Conservation (phyloP, 2,329 filamentous ascomycete species). For the Clonostachys chloroleuca region DNA sequence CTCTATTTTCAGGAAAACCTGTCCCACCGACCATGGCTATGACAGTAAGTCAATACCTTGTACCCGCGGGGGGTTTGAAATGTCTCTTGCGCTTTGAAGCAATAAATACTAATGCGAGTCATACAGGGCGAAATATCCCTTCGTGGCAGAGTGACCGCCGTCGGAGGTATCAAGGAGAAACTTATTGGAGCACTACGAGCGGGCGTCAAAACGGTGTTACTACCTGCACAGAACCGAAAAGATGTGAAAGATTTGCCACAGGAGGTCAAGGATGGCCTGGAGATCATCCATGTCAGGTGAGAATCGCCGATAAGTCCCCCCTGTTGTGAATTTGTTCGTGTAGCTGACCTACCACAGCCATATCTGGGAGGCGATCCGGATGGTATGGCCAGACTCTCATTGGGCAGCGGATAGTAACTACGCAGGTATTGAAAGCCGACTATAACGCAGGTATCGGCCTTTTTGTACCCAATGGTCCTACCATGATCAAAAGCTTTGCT, state of each 20-base stretch:
- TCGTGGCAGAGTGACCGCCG: conserved; percentile 84
- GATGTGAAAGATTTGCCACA: conserved; percentile 86
- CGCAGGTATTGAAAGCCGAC: conserved; percentile 70
- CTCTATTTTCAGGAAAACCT: conserved; percentile 77
- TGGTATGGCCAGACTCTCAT: conserved; percentile 86
- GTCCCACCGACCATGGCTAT: conserved; percentile 93
- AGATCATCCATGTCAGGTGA: conserved; percentile 87
- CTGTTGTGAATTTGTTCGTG: not conserved
- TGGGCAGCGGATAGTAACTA: conserved; percentile 73
- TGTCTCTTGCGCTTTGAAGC: conserved; percentile 8
- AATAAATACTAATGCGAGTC: conserved; percentile 13
- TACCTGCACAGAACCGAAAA: conserved; percentile 86
- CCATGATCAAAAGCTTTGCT: too few species aligned
- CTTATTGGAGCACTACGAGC: conserved; percentile 90
- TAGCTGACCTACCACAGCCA: conserved; percentile 50
- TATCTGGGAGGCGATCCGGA: conserved; percentile 89
- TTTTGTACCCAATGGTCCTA: too few species aligned
- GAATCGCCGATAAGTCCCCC: conserved; percentile 19
- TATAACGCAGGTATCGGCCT: conserved; percentile 42
- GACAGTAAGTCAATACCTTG: conserved; percentile 54
- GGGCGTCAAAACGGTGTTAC: conserved; percentile 87
- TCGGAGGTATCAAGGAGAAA: conserved; percentile 98
- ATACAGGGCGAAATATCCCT: conserved; percentile 66
- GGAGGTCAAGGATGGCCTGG: conserved; percentile 81
- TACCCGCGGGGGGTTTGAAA: conserved; percentile 10